Evolutionary conservation across 768 basidiomycete genomes (phyloP), one percentile per base, ranked within the genome.

Genomic region (Kwoniella sp.): DNA sequence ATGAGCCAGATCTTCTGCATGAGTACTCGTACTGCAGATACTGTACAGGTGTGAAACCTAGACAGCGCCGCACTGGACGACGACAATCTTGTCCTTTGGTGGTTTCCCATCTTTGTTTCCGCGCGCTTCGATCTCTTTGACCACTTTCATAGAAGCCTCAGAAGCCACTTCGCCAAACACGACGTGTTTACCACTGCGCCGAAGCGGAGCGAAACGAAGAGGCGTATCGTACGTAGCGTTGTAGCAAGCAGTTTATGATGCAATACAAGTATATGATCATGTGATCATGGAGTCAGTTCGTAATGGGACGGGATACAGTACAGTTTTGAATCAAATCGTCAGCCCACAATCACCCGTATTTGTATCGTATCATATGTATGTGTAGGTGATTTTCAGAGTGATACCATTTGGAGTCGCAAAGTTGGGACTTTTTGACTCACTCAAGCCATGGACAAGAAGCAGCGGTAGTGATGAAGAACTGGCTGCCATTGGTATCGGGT

Each of bases 131-230:
- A 90, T 84, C 52, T 79, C 78, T 78, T 85, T 85, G 68, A 91
- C 86, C 54, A 88, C 60, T 6, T 87, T 85, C 82, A 88, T 82
- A 5, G 60, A 62, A 12, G 26, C 13, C 19, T 88, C 88, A 24
- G 86, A 83, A 25, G 84, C 81, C 58, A 84, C 87, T 77, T 87
- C 86, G 59, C 88, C 89, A 71, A 90, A 89, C 24, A 90, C 88
- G 73, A 88, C 77, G 68, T 81, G 78, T 59, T 82, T 84, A 60
- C 85, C 85, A 75, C 73, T 74, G 47, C 49, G 24, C 9, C 17
- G 54, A 10, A 17, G 48, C 9, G 48, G 26, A 30, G 52, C 52
- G 52, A 21, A 27, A n/a, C n/a, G n/a, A n/a, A n/a, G n/a, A n/a
- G n/a, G n/a, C n/a, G 30, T 55, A 29, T 21, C 4, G 12, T 6